Percentiles rank a stretch among this genome's conserved stretches.
Evolutionary conservation across 2,329 filamentous ascomycete genomes (phyloP).

Genomic region (Curvularia hawaiiensis): DNA sequence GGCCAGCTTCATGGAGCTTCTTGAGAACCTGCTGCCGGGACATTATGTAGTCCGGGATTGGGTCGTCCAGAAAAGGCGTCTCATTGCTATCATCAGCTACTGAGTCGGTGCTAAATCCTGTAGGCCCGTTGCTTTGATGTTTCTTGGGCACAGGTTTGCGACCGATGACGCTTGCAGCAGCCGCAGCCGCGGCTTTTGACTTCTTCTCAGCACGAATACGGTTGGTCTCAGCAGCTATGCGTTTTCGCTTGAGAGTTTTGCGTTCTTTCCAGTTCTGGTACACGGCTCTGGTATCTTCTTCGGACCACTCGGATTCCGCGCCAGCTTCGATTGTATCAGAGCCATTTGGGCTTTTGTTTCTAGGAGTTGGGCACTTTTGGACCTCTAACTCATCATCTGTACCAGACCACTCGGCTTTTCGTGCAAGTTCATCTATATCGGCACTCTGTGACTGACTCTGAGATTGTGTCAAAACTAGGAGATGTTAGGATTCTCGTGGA

Average conservation of each 20-base stretch:
- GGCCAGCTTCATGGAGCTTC: slow-evolving; percentile 67
- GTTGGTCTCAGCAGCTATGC: slow-evolving; percentile 55
- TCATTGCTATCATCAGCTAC: slow-evolving; percentile 51
- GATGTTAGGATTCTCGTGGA: slow-evolving; percentile 12
- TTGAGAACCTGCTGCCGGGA: slow-evolving; percentile 71
- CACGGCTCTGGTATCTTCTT: slow-evolving; percentile 59
- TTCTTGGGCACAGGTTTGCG: slow-evolving; percentile 36
- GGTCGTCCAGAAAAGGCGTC: slow-evolving; percentile 63
- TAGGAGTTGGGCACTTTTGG: neutral
- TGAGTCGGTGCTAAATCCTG: slow-evolving; percentile 29
- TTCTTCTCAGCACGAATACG: slow-evolving; percentile 56
- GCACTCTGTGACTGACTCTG: slow-evolving; percentile 31
- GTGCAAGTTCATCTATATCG: neutral
- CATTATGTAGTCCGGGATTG: slow-evolving; percentile 53
- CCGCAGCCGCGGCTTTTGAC: slow-evolving; percentile 50
- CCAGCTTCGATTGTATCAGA: slow-evolving; percentile 20
- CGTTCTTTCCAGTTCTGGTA: slow-evolving; percentile 70
- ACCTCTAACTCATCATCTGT: slow-evolving; percentile 19
- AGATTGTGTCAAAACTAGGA: slow-evolving; percentile 32
- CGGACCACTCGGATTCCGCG: slow-evolving; percentile 51
- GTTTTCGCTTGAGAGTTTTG: slow-evolving; percentile 60
- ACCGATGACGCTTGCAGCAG: slow-evolving; percentile 50
- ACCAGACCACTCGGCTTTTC: slow-evolving; percentile 2
- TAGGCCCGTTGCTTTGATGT: slow-evolving; percentile 11
- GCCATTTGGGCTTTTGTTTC: neutral